A percentile compares a stretch with the other conserved stretches of the same genome.
These are phyloP conservation scores for Saccharomycopsis sp. DNA, from an alignment of 805 yeast genomes.

Conservation along the genomic window DNA sequence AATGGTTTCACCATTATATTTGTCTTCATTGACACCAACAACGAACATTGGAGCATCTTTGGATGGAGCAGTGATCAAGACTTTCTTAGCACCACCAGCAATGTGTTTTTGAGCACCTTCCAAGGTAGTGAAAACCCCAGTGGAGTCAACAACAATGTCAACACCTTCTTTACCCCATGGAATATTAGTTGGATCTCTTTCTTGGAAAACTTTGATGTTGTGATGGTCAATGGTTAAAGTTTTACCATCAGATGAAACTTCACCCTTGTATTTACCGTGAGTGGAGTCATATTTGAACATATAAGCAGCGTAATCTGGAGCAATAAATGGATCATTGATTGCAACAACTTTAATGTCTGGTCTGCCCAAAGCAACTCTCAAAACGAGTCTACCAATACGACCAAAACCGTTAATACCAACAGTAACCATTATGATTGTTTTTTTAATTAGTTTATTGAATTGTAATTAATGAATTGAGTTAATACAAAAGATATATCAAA, in stretches of 20 bases:
- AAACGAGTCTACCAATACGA: slow-evolving; percentile 63
- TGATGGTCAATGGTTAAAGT: slow-evolving; percentile 48
- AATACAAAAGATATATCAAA: too few species aligned
- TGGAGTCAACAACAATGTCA: slow-evolving; percentile 84
- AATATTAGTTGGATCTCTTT: slow-evolving; percentile 76
- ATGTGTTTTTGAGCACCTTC: slow-evolving; percentile 82
- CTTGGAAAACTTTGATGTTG: slow-evolving; percentile 45
- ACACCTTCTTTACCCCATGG: slow-evolving; percentile 86
- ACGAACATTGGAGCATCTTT: slow-evolving; percentile 94
- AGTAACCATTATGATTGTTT: slow-evolving; percentile 43
- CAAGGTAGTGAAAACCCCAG: slow-evolving; percentile 84
- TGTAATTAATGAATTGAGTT: too few species aligned
- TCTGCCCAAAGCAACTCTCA: slow-evolving; percentile 55
- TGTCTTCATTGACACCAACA: slow-evolving; percentile 79
- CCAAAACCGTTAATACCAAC: slow-evolving; percentile 72
- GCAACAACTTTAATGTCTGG: slow-evolving; percentile 53
- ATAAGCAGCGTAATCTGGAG: slow-evolving; percentile 63
- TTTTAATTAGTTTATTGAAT: too few species aligned
- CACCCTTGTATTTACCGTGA: slow-evolving; percentile 58
- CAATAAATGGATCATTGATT: slow-evolving; percentile 63
- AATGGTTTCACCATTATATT: slow-evolving; percentile 70
- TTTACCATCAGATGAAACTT: slow-evolving; percentile 46
- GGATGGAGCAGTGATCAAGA: slow-evolving; percentile 90
- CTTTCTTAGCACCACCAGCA: slow-evolving; percentile 91
- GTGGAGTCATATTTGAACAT: slow-evolving; percentile 73